These are phyloP conservation scores for Phialocephala sp. DNA, from an alignment of 2,329 filamentous ascomycete genomes.

Conservation along the genomic window DNA sequence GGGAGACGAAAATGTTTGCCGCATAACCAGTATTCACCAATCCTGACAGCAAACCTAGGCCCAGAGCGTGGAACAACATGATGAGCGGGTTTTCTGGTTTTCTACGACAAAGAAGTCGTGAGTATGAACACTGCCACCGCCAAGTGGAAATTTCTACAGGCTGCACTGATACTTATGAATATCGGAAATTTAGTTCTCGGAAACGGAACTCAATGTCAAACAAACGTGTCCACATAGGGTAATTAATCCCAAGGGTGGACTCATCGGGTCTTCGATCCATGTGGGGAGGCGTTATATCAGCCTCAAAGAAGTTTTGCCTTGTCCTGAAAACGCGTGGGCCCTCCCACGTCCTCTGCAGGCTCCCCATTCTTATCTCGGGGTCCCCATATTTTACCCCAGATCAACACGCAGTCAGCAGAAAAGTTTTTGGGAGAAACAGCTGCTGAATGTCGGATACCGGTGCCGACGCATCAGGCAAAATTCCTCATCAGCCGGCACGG, in stretches of 20 bases:
- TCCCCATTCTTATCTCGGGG: conserved; percentile 2
- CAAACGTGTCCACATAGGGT: conserved; percentile 2
- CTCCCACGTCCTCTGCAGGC: not conserved
- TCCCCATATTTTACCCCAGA: conserved; percentile 3
- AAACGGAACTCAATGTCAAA: conserved; percentile 5
- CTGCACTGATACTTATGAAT: conserved; percentile 2
- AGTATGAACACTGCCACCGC: not conserved
- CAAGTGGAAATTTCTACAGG: conserved; percentile 5
- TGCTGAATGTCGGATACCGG: not conserved
- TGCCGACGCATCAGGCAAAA: not conserved
- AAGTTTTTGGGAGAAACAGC: not conserved
- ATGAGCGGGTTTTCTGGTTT: not conserved
- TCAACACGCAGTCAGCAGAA: not conserved
- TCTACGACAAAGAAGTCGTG: not conserved
- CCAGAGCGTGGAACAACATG: conserved; percentile 3
- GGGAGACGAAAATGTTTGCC: conserved; percentile 37
- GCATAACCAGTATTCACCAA: conserved; percentile 21
- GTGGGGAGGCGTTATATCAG: conserved; percentile 7
- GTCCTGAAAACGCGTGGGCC: not conserved
- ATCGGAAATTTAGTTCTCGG: not conserved
- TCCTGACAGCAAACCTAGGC: conserved; percentile 15
- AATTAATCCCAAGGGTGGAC: conserved; percentile 9
- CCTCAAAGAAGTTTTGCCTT: conserved; percentile 4
- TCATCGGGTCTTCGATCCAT: not conserved
- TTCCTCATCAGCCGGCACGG: conserved; percentile 9